These are phyloP conservation scores for Stephanodiscus minutulus DNA, from an alignment of 108 stramenopile genomes.

Conservation along the genomic window DNA sequence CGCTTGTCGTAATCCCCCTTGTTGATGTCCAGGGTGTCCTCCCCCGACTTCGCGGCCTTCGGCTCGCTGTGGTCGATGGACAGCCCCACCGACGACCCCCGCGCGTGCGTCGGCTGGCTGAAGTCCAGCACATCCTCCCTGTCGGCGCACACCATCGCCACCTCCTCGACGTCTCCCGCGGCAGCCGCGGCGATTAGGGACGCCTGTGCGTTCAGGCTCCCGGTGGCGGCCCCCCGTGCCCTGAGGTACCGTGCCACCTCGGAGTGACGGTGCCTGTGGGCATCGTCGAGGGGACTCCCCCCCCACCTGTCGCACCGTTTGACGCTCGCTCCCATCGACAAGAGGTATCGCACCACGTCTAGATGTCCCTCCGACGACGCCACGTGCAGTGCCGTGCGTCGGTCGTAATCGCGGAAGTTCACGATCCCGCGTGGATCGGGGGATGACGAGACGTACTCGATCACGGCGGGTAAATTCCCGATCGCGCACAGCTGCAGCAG, in stretches of 20 bases:
- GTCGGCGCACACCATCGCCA: slow-evolving; percentile 52
- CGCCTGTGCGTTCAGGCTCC: slow-evolving; percentile 61
- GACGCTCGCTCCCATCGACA: slow-evolving; percentile 62
- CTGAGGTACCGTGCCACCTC: slow-evolving; percentile 72
- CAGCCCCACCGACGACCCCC: too few relatives aligned
- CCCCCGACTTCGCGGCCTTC: background rate
- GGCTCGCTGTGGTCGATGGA: too few relatives aligned
- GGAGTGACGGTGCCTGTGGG: slow-evolving; percentile 76
- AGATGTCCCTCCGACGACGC: slow-evolving; percentile 87
- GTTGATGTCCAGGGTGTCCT: slow-evolving; percentile 56
- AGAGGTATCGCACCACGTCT: slow-evolving; percentile 60
- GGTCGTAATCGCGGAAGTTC: slow-evolving; percentile 89
- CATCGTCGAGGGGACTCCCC: slow-evolving; percentile 85
- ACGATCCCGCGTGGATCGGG: slow-evolving; percentile 40
- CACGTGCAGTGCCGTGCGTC: slow-evolving; percentile 84
- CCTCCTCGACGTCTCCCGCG: slow-evolving; percentile 80
- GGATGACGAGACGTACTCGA: slow-evolving; percentile 35
- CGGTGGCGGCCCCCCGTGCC: slow-evolving; percentile 66
- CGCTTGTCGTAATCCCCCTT: slow-evolving; percentile 89
- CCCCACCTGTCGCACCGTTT: slow-evolving; percentile 84
- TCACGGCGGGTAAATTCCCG: slow-evolving; percentile 49
- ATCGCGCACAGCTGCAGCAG: slow-evolving; percentile 77
- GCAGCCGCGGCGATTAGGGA: slow-evolving; percentile 85
- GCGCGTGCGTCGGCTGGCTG: too few relatives aligned
- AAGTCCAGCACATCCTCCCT: too few relatives aligned